Evolutionary conservation across 495 filamentous ascomycete species (phyloP), one percentile per base, ranked within the genome.

Genomic region (Corynascus novoguineensis): DNA sequence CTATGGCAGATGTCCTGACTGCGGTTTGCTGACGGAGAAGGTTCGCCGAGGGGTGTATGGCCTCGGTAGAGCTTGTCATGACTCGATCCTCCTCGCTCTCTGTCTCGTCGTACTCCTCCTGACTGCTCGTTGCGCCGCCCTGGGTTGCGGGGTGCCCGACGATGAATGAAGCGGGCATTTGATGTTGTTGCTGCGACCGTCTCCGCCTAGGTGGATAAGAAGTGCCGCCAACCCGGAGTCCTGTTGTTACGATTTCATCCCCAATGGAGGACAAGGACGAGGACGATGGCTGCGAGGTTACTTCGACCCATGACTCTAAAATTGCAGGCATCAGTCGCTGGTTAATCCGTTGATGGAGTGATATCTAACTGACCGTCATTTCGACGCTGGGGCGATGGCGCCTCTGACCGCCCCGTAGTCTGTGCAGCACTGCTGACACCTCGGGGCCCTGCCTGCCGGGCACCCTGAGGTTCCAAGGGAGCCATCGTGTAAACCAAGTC

Each of bases 241-340:
- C 89, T 9, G 88, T 91, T 14, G 87, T 92, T 50, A 95, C 86
- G 62, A 95, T 87, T 54, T 96, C 91, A 50, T 95, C 91, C 57
- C 80, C 86, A 49, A 86, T 85, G 19, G 90, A 95, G 12, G 92
- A 96, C n/a, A 93, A 75, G 14, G 93, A 95, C 10, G 92, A 92
- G 14, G 81, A 83, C 1, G 92, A 96, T 21, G 92, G 90, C 56
- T 95, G 89, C 2, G 93, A 97, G 44, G 88, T 81, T 54, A 98
- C 84, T 70, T 98, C 93, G 67, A 98, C 84, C 93, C 93, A 98
- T 1, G 92, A 97, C 73, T 97, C 93, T 92, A 81, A 66, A 64
- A 42, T 75, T 79, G 66, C 78, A 68, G 63, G 55, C 47, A 59
- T 48, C 35, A 60, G 59, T 22, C 55, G n/a, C 37, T 41, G 32